Evolutionary conservation across 139 green algal species (phyloP).

Genomic region (Micractinium sp.): DNA sequence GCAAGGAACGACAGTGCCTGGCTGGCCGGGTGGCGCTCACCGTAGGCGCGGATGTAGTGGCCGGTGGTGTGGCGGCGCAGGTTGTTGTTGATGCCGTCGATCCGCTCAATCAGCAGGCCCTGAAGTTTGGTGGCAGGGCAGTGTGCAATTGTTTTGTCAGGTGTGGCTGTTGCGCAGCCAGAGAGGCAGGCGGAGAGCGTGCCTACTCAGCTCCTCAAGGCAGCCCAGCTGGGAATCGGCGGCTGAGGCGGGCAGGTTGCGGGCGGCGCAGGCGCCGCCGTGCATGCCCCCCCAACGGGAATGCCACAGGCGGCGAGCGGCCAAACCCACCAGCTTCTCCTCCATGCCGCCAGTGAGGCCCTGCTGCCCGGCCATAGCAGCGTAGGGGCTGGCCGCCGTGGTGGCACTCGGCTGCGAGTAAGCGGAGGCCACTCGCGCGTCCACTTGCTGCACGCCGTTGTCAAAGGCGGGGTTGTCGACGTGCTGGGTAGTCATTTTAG

Average conservation of each 20-base stretch:
- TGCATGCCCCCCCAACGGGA: not conserved
- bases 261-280: not conserved
- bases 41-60: slow-evolving; percentile 16
- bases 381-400: not conserved
- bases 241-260: no score
- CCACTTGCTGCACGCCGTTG: not conserved
- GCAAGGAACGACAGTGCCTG: no score
- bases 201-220: not conserved
- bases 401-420: not conserved
- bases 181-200: not conserved
- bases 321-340: not conserved
- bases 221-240: not conserved
- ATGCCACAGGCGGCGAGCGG: not conserved
- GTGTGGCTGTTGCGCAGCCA: no score
- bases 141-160: no score
- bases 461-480: not conserved
- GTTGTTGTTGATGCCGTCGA: not conserved
- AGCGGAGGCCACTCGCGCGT: not conserved
- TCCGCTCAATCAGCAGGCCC: slow-evolving; percentile 14
- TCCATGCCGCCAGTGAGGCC: not conserved
- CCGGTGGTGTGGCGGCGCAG: not conserved
- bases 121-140: not conserved
- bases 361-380: not conserved
- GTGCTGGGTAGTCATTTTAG: no score
- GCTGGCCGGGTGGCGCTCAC: not conserved